phyloP scores from a whole-genome alignment of 2,329 filamentous ascomycete species.

The Neocatenulostroma microsporum region DNA sequence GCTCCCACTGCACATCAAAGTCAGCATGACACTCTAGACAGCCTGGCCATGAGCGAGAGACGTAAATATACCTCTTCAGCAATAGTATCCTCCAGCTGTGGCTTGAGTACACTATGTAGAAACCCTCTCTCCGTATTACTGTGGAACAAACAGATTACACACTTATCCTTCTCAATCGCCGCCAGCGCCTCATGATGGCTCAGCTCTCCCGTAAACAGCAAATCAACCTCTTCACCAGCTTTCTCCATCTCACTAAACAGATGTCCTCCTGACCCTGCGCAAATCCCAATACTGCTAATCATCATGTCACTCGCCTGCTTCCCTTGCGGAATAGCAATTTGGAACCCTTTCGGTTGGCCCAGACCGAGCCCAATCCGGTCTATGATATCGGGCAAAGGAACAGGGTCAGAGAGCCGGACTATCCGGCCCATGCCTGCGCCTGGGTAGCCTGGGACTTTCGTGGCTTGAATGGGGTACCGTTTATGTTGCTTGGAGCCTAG shows the following conservation, averaged over 20 bases:
- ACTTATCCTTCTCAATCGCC: conserved; percentile 73
- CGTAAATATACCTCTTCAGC: conserved; percentile 33
- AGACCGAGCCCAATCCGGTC: conserved; percentile 54
- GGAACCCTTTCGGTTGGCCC: conserved; percentile 59
- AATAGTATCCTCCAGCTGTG: conserved; percentile 55
- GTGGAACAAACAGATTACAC: conserved; percentile 80
- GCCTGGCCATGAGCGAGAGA: no score
- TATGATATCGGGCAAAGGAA: conserved; percentile 52
- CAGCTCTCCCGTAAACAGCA: conserved; percentile 88
- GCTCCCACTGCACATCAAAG: conserved; percentile 37
- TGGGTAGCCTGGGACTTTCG: conserved; percentile 34
- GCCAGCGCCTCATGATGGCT: conserved; percentile 86
- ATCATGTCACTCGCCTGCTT: conserved; percentile 45
- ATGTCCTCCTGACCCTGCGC: conserved; percentile 77
- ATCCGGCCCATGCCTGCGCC: conserved; percentile 56
- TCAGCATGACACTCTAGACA: no score
- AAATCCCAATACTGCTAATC: conserved; percentile 70
- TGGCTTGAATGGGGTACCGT: conserved; percentile 47
- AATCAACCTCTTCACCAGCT: conserved; percentile 52
- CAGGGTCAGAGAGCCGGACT: conserved; percentile 46
- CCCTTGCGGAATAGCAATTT: conserved; percentile 56
- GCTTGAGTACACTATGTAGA: conserved; percentile 61
- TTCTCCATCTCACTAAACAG: conserved; percentile 56
- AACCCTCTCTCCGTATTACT: conserved; percentile 88
- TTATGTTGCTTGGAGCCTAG: conserved; percentile 41